Evolutionary conservation across 2,329 filamentous ascomycete genomes (phyloP), one percentile per base, ranked within the genome.

Genomic region (Aspergillus sp.): DNA sequence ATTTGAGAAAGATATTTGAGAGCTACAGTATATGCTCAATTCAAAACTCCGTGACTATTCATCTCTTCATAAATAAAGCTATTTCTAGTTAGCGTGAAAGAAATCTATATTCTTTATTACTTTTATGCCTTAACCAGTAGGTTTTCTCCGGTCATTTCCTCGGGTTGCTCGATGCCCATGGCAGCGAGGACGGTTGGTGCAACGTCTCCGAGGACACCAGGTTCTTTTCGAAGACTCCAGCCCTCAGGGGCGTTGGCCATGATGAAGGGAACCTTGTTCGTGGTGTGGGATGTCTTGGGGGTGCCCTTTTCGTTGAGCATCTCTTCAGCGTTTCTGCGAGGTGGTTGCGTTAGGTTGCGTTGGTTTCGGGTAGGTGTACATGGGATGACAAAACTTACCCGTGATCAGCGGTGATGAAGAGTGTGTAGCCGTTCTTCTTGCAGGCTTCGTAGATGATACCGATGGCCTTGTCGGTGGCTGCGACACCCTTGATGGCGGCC

Each of bases 281-380:
- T 93, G 46, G 95, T 99, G 83, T 99, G 95, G 52, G 90, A 93
- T 8, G 95, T 99, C 86, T 99, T 99, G 68, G 95, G 95, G 74
- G 91, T 96, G 75, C 93, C 92, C 75, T 97, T 90, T 67, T 90
- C 81, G 73, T 92, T 98, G 78, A 98, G 89, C 95, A 99, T 99
- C 82, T 99, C 95, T 81, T 99, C 95, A 57, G 95, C 95, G 72
- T 99, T 99, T 70, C 83, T 84, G 55, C 44, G 61, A 8, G 56
- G 59, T 61, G 39, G 40, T 39, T 58, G 63, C 47, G 14, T 37
- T 49, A 23, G 15, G 5, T 33, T 52, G 37, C 1, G 19, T 6
- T n/a, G 4, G 11, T 33, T 43, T n/a, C 35, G 17, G 14, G 14
- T 14, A 17, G 25, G 33, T 12, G 5, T 43, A 23, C n/a, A 37